These are phyloP conservation scores for Platanthera guangdongensis DNA, from an alignment of 106 monocot genomes.

Conservation along the genomic window DNA sequence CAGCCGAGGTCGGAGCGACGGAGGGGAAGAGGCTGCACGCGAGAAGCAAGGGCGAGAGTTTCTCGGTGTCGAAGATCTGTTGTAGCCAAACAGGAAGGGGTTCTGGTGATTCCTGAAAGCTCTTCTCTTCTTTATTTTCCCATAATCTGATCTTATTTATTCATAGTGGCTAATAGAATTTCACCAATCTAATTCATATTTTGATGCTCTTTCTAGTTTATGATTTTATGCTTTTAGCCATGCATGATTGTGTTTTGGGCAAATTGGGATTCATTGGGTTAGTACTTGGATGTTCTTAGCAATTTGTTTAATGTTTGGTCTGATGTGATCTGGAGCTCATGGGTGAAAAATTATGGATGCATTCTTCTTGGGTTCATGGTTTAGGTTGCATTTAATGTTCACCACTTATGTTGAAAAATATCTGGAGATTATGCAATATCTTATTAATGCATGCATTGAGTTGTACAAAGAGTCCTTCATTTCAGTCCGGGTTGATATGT, in stretches of 20 bases:
- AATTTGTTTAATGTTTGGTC: not conserved
- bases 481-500: no score
- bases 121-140: constrained; percentile 3
- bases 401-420: no score
- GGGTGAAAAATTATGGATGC: no score
- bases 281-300: not conserved
- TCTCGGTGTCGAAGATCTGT: constrained; percentile 81
- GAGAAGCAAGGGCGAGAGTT: constrained; percentile 71
- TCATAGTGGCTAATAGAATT: constrained; percentile 7
- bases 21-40: constrained; percentile 47
- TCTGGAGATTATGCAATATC: no score
- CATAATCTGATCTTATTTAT: not conserved
- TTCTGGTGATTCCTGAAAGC: constrained; percentile 34
- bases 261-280: not conserved
- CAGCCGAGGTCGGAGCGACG: constrained; percentile 13
- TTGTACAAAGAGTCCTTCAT: no score
- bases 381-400: not conserved
- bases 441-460: no score
- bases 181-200: constrained; percentile 14
- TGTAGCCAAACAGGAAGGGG: constrained; percentile 65
- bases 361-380: not conserved
- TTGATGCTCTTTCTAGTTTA: not conserved
- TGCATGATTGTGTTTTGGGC: not conserved
- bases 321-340: not conserved
- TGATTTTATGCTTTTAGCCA: not conserved